Evolutionary conservation across 768 basidiomycete genomes (phyloP), one percentile per base, ranked within the genome.

Genomic region (Clitopilus passeckerianus): DNA sequence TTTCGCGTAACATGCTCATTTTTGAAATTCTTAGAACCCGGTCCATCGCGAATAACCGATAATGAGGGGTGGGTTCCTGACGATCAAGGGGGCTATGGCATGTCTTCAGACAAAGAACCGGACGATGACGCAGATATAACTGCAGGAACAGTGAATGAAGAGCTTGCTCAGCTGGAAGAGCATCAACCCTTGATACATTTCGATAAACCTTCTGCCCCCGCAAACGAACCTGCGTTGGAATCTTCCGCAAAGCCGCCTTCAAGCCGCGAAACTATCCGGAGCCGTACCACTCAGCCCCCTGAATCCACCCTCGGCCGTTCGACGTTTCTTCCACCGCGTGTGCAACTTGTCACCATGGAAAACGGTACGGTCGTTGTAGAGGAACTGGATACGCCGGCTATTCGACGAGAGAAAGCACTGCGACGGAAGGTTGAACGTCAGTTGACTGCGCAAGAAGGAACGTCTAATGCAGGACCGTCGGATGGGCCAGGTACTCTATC

Each of bases 381-480:
- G 66, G 83, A 84, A 60, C 75, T 91, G 22, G 90, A 90, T 65
- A 86, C 90, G 5, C 89, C 89, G 34, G 80, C 80, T 3, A 86
- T 82, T 41, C 82, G 89, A 4, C 77, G 81, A 54, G 78, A 83
- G 70, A 89, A 86, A 70, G 76, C 75, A 18, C 69, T 73, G 59
- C 76, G 78, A 7, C 75, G 71, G 55, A 85, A 80, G 66, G 77
- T 71, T 0, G 75, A 75, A 58, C 72, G 55, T 15, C 56, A 69
- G 61, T 44, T 59, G 64, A 56, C 62, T 53, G 70, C 64, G 34
- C 69, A 35, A 18, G 58, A 54, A 22, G 59, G 57, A 8, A n/a
- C 18, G 6, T 20, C 16, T 20, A 23, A 33, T 37, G n/a, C 53
- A 46, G 20, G 60, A 16, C 35, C 54, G 10, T 37, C 35, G n/a